Evolutionary conservation across 2,329 filamentous ascomycete species (phyloP).

Genomic region (Alternaria ventricosa): DNA sequence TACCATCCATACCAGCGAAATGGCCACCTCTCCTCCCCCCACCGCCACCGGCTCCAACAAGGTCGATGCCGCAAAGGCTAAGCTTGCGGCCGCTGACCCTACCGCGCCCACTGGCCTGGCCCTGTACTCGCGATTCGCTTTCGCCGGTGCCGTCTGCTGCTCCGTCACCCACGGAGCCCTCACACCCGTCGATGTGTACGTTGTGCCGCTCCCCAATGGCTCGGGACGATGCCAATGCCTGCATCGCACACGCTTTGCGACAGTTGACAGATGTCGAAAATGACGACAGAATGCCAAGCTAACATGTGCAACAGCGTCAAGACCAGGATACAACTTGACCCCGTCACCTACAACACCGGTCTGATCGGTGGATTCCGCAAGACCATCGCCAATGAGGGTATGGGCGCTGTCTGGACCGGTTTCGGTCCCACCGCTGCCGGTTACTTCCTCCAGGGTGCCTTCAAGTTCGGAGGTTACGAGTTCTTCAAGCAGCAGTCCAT

Average conservation of each 20-base stretch:
- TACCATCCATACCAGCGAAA: constrained; percentile 26
- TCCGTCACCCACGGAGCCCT: constrained; percentile 96
- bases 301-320: constrained; percentile 71
- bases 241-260: constrained; percentile 16
- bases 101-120: constrained; percentile 66
- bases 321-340: constrained; percentile 94
- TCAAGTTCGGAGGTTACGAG: constrained; percentile 96
- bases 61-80: constrained; percentile 60
- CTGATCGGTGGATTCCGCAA: constrained; percentile 86
- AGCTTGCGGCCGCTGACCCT: constrained; percentile 54
- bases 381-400: constrained; percentile 79
- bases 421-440: constrained; percentile 84
- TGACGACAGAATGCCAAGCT: constrained; percentile 33
- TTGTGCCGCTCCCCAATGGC: constrained; percentile 41
- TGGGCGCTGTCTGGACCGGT: constrained; percentile 84
- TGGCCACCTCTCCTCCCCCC: constrained; percentile 50
- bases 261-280: constrained; percentile 8
- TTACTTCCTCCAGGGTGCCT: constrained; percentile 92
- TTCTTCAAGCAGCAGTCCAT: constrained; percentile 95
- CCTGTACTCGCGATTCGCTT: constrained; percentile 95
- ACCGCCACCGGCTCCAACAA: constrained; percentile 59
- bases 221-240: constrained; percentile 36
- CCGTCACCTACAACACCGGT: constrained; percentile 85
- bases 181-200: constrained; percentile 99
- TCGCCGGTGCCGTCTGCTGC: constrained; percentile 97